Conservation (phyloP, 1,284 basidiomycete species). For the Tetrapyrgos nigripes region DNA sequence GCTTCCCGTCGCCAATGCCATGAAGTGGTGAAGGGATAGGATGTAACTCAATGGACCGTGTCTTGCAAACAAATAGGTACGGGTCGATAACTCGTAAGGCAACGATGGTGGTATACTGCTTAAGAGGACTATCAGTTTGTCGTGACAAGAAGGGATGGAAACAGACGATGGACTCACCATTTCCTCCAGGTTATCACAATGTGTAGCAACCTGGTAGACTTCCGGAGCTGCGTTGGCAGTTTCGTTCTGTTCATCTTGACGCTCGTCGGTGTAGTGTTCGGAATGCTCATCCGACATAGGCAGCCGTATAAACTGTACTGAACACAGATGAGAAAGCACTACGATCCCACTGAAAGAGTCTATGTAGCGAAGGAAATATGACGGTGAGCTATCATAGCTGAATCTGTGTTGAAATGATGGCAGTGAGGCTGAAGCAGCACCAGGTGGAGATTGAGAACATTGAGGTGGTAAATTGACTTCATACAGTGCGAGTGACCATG, state of each 20-base stretch:
- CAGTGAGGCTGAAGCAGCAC: too few relatives aligned
- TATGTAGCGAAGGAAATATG: slow-evolving; percentile 40
- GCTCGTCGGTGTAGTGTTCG: too few relatives aligned
- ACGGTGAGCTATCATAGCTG: slow-evolving; percentile 7
- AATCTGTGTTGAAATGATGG: slow-evolving; percentile 23
- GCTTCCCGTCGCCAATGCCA: too few relatives aligned
- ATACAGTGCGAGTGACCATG: slow-evolving; percentile 3
- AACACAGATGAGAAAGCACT: slow-evolving; percentile 34
- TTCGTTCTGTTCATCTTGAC: slow-evolving; percentile 6
- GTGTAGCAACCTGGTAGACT: slow-evolving; percentile 19
- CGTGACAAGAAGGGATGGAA: slow-evolving; percentile 1
- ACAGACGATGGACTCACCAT: slow-evolving; percentile 28
- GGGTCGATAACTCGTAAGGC: slow-evolving; percentile 52
- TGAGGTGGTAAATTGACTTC: neutral
- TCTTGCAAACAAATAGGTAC: slow-evolving; percentile 55
- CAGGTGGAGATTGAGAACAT: neutral
- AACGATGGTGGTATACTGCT: slow-evolving; percentile 58
- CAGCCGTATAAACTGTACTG: slow-evolving; percentile 43
- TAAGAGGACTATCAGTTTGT: neutral
- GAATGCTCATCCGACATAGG: neutral
- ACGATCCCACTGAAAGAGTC: slow-evolving; percentile 34
- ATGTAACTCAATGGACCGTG: slow-evolving; percentile 56
- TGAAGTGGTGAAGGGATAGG: slow-evolving; percentile 26
- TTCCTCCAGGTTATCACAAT: slow-evolving; percentile 37
- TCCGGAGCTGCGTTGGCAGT: neutral